Base-by-base conservation (phyloP, 2,329 filamentous ascomycete genomes). In the Microcera coccophila region DNA sequence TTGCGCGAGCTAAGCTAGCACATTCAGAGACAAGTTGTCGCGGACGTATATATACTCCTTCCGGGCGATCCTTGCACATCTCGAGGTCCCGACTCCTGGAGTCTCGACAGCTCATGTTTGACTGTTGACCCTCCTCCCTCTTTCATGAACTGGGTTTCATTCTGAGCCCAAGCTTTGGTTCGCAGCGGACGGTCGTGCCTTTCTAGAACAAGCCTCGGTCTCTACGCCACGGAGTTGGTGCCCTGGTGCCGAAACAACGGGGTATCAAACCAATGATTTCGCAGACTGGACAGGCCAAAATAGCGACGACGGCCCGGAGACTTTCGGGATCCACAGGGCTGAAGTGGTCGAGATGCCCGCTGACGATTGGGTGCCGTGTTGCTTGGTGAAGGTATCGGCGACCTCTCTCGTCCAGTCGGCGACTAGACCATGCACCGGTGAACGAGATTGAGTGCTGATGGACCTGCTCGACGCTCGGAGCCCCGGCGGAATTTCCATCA, bases 301-400 rank as follows among this genome's bases (percentile, higher is more conserved):
- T n/a, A 32, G 29, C n/a, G 9, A 32, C 29, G 5, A 17, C 31
- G 14, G 16, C 20, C 16, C 12, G 5, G 17, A 17, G 5, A 26
- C 39, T 29, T 26, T 34, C 28, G 22, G 37, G 38, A 38, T 42
- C 39, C 43, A 22, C 43, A 42, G 39, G 43, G 43, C 39, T 42
- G 43, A 45, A 34, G 38, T 37, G 15, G 9, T 32, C 5, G 29
- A 14, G 8, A n/a, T 32, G 8, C 29, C 29, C 29, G 29, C 29
- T 32, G 29, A 32, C 29, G 7, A n/a, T n/a, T 22, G 31, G 31
- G 16, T 16, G 15, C 26, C 11, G 9, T 32, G 17, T 3, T 16
- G 16, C 15, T 28, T 26, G 19, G 24, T 32, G 29, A 17, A n/a
- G 29, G n/a, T 32, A 32, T 32, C 29, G 29, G 29, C 29, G 29